Evolutionary conservation across 139 green algal species (phyloP), one percentile per base, ranked within the genome.

Genomic region (Cymbomonas tetramitiformis): DNA sequence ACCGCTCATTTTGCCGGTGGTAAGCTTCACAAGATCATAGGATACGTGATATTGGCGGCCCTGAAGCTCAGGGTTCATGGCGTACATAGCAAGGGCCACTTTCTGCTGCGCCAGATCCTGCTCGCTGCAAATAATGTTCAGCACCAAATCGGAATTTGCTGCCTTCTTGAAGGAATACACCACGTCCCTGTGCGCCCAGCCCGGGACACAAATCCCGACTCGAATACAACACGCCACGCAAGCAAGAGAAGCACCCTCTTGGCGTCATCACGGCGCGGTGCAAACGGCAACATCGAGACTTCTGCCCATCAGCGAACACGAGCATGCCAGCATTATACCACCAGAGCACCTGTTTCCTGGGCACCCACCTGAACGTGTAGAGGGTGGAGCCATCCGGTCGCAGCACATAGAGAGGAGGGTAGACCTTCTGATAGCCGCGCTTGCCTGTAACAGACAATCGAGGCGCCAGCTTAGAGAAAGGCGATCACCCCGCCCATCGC

Each of bases 91-190:
- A 0, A 69, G 41, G 18, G 44, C 23, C 15, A 69, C 62, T 46
- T 69, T 63, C 21, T 63, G 40, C 36, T 69, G 62, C 34, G 61
- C 61, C 28, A 68, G 46, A 23, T 68, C 51, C 46, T 68, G 61
- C 51, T 68, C 61, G 38, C 9, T 40, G 51, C 51, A 62, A 39
- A 68, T 68, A 21, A 68, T 53, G 51, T 68, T 68, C 24, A 68
- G 54, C 12, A 61, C 47, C 18, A 68, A 28, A 58, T 68, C 61
- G 38, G 15, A 26, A 51, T 56, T 30, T 8, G 51, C 53, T 24
- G 51, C 61, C 43, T 68, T 68, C 51, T 68, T 68, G 51, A 68
- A 68, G 33, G 50, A 62, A 43, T 68, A 68, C 26, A 68, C 61
- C 25, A 68, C 50, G 51, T 68, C 61, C 28, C 61, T 43, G 52